Conservation (phyloP, 345 rosid species). For the Aquilaria sinensis region DNA sequence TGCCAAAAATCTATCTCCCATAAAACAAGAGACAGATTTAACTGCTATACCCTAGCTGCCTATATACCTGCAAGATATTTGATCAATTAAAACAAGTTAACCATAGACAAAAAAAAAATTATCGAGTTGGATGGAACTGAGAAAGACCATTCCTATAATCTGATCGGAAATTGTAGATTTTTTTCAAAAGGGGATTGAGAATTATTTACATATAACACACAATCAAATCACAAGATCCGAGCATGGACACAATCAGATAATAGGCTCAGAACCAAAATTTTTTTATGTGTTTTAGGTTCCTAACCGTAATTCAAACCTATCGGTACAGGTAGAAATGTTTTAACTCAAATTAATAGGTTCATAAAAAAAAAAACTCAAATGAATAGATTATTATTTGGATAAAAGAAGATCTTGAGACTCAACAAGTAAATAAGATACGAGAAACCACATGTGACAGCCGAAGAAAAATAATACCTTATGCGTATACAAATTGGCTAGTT, state of each 20-base stretch:
- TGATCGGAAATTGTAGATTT: neutral
- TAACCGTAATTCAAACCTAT: too few relatives aligned
- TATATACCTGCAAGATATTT: conserved; percentile 27
- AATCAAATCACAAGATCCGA: neutral
- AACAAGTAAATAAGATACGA: neutral
- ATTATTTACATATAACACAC: neutral
- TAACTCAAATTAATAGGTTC: too few relatives aligned
- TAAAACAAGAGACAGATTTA: conserved; percentile 14
- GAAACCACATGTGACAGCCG: neutral
- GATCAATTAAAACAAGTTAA: neutral
- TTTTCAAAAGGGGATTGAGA: neutral
- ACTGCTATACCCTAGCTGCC: conserved; percentile 18
- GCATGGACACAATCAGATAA: neutral
- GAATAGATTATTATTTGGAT: neutral
- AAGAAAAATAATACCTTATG: conserved; percentile 12
- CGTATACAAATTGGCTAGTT: conserved; percentile 9
- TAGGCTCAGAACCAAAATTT: neutral
- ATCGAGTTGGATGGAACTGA: neutral
- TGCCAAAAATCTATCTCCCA: conserved; percentile 12
- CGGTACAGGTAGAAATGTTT: too few relatives aligned
- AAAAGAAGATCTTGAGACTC: neutral
- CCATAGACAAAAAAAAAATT: neutral
- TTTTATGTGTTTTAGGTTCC: too few relatives aligned
- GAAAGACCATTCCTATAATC: neutral
- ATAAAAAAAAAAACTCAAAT: neutral